Conservation (phyloP, 2,329 filamentous ascomycete genomes). For the Fusarium sp. region DNA sequence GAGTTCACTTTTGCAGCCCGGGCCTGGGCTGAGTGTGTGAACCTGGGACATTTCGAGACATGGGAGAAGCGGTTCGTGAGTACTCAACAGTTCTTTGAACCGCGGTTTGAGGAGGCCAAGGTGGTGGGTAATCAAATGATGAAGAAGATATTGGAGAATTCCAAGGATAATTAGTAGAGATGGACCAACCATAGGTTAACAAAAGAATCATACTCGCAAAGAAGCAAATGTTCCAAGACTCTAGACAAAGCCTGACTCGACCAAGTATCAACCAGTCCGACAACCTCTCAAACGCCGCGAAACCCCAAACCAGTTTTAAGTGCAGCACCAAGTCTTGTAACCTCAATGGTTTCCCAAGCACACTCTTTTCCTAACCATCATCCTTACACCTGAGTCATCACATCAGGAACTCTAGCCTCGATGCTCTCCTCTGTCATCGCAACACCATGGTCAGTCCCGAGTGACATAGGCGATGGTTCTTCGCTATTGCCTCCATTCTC, state of each 20-base stretch:
- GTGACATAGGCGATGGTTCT: conserved; percentile 40
- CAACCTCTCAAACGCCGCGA: conserved; percentile 4
- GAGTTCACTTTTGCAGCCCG: conserved; percentile 98
- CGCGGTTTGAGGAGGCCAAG: conserved; percentile 86
- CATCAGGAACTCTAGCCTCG: conserved; percentile 57
- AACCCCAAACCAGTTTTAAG: neutral
- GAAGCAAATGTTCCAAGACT: conserved; percentile 9
- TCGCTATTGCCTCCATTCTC: neutral
- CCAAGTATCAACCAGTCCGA: neutral
- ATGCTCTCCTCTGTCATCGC: conserved; percentile 68
- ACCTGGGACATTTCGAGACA: conserved; percentile 89
- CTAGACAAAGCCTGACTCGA: conserved; percentile 2
- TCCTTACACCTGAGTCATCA: conserved; percentile 50
- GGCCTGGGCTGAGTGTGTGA: conserved; percentile 95
- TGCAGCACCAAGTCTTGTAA: neutral
- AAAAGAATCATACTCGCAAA: neutral
- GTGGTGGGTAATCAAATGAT: conserved; percentile 97
- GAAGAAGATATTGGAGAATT: conserved; percentile 89
- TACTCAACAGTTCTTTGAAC: conserved; percentile 92
- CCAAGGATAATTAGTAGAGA: conserved; percentile 51
- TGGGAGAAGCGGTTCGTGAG: conserved; percentile 92
- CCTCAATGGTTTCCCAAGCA: neutral
- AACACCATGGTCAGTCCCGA: conserved; percentile 63
- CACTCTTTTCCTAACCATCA: neutral
- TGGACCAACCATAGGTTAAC: neutral